These are phyloP conservation scores for Chondrus crispus DNA, from an alignment of 23 red algal genomes.

Conservation along the genomic window DNA sequence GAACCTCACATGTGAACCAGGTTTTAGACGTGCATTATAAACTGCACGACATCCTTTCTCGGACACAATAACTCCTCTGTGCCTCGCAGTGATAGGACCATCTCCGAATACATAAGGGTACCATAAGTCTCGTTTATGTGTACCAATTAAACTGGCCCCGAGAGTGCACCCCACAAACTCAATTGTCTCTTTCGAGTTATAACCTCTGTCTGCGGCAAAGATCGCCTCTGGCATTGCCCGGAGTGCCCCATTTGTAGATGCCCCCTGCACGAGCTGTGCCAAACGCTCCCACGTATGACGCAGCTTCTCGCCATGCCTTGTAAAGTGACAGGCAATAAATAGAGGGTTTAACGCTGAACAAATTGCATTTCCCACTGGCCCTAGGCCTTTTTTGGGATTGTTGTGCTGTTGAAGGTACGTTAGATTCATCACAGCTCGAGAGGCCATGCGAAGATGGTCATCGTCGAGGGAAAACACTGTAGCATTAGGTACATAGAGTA, in stretches of 20 bases:
- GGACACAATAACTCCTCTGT: background rate
- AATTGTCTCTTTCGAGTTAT: conserved; percentile 1
- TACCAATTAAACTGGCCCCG: background rate
- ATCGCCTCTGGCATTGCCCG: background rate
- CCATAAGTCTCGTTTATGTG: background rate
- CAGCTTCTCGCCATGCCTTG: background rate
- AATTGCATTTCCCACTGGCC: background rate
- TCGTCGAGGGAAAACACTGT: background rate
- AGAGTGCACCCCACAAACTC: background rate
- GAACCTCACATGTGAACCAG: background rate
- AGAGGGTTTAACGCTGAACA: background rate
- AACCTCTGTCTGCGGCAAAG: background rate
- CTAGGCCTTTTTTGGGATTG: background rate
- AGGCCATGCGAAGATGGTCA: background rate
- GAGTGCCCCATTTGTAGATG: too few species aligned
- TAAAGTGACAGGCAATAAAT: conserved; percentile 1
- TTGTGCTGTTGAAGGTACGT: background rate
- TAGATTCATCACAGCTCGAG: background rate
- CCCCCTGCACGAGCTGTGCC: background rate
- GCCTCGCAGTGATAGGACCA: background rate
- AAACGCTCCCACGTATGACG: background rate
- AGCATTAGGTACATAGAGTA: background rate
- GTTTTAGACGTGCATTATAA: background rate
- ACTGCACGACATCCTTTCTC: background rate
- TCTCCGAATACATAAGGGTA: background rate